Percentiles rank a stretch among this genome's conserved stretches.
Conservation (phyloP, 2,329 filamentous ascomycete genomes). For the Tolypocladium paradoxum region DNA sequence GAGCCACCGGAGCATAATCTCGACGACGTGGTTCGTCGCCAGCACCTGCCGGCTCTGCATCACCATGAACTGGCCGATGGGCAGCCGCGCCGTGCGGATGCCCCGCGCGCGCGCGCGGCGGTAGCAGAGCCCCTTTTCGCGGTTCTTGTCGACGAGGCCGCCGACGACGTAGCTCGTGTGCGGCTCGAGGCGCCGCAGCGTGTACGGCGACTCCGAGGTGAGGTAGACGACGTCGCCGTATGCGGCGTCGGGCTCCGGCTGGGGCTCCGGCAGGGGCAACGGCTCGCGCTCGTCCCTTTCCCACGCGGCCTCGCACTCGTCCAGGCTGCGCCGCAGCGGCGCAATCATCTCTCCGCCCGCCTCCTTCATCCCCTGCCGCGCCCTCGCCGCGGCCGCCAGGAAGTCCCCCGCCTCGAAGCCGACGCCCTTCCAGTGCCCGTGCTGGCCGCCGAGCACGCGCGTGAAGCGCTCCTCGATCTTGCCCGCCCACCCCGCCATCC, state of each 20-base stretch:
- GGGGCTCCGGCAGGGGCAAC: conserved; percentile 21
- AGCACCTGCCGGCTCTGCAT: conserved; percentile 82
- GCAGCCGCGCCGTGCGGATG: conserved; percentile 79
- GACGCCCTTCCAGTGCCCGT: conserved; percentile 71
- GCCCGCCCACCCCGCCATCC: conserved; percentile 68
- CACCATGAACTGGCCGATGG: conserved; percentile 89
- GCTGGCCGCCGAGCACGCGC: conserved; percentile 56
- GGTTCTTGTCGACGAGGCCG: conserved; percentile 89
- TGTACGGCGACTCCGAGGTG: conserved; percentile 81
- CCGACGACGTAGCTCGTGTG: conserved; percentile 90
- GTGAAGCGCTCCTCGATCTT: conserved; percentile 71
- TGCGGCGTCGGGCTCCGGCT: conserved; percentile 19
- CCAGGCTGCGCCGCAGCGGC: conserved; percentile 33
- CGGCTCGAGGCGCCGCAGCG: conserved; percentile 70
- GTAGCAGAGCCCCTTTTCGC: conserved; percentile 91
- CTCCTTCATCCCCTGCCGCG: conserved; percentile 53
- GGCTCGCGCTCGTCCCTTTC: conserved; percentile 19
- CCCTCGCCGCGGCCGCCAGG: conserved; percentile 52
- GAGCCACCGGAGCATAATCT: conserved; percentile 93
- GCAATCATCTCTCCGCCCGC: conserved; percentile 49
- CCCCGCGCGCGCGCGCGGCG: conserved; percentile 63
- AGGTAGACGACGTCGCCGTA: conserved; percentile 64
- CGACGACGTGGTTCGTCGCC: conserved; percentile 89
- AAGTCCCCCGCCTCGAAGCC: conserved; percentile 67
- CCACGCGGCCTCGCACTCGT: conserved; percentile 17